These are phyloP conservation scores for Cyberlindnera sargentensis DNA, from an alignment of 805 yeast genomes.

Conservation along the genomic window DNA sequence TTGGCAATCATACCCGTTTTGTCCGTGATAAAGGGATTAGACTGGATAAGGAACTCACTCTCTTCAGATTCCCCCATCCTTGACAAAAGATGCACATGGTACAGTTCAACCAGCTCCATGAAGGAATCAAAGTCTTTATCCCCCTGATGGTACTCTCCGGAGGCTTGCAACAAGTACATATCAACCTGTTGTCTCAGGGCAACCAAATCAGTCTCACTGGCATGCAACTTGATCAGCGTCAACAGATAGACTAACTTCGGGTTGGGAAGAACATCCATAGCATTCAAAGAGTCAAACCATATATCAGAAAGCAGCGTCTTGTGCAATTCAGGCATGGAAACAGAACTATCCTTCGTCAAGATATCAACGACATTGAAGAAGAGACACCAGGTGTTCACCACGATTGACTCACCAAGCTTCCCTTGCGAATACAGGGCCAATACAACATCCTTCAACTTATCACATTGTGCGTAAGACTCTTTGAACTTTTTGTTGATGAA, in stretches of 20 bases:
- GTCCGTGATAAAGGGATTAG: slow-evolving; percentile 13
- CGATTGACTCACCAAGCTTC: slow-evolving; percentile 9
- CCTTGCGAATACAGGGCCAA: slow-evolving; percentile 7
- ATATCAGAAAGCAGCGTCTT: slow-evolving; percentile 5
- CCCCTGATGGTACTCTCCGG: slow-evolving; percentile 2
- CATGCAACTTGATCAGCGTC: slow-evolving; percentile 19
- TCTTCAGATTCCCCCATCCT: slow-evolving; percentile 17
- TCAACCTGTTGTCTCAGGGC: slow-evolving; percentile 17
- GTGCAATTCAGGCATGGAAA: background rate
- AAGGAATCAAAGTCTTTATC: slow-evolving; percentile 4
- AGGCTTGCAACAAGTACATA: slow-evolving; percentile 13
- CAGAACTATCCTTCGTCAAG: slow-evolving; percentile 11
- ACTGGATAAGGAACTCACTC: slow-evolving; percentile 15
- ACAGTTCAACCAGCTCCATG: slow-evolving; percentile 18
- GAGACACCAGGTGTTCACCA: slow-evolving; percentile 19
- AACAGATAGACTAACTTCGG: slow-evolving; percentile 19
- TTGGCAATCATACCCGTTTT: slow-evolving; percentile 10
- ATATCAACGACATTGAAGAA: slow-evolving; percentile 23
- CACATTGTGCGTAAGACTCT: slow-evolving; percentile 10
- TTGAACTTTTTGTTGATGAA: slow-evolving; percentile 22
- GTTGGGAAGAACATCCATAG: slow-evolving; percentile 5
- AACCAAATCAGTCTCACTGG: slow-evolving; percentile 9
- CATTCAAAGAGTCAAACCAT: slow-evolving; percentile 12
- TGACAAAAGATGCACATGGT: slow-evolving; percentile 17
- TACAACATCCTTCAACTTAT: slow-evolving; percentile 6